Evolutionary conservation across 2,329 filamentous ascomycete genomes (phyloP), one percentile per base, ranked within the genome.

Genomic region (Diaporthe ampelina): DNA sequence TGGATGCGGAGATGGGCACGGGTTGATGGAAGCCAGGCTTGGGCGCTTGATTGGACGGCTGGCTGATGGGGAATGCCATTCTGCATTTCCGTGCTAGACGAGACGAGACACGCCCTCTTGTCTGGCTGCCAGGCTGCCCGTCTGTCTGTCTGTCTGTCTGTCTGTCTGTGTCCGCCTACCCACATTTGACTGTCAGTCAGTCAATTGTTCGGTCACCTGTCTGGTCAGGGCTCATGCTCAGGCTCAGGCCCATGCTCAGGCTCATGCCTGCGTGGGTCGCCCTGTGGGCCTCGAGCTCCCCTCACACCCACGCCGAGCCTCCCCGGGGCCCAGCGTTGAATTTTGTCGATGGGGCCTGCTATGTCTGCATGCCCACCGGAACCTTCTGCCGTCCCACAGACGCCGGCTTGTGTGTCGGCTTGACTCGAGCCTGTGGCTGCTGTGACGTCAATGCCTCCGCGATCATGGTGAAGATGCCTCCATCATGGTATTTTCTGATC

Each of bases 61-160:
- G 29, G 45, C n/a, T 13, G 63, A 52, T 45, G 45, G 63, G 63
- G 63, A 52, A 67, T 37, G 29, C 45, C 63, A 52, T 67, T 67
- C 32, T 67, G 63, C 63, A 67, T 52, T 67, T 67, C 63, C 63
- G 58, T 61, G 58, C 58, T 37, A 61, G n/a, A 59, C 35, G 21
- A 15, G 56, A 37, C 32, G 26, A 56, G 45, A n/a, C 45, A 48
- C 9, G 45, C 1, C 45, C 45, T 56, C 52, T 11, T 26, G 24
- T 29, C 37, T 29, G 37, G 5, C 32, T 4, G 15, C 45, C 40
- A 15, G 40, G 40, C 58, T 63, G 37, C 4, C n/a, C 11, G 11
- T 26, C 58, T 19, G 37, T 19, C 17, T 45, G 43, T 21, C 43
- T 21, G 45, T 48, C 45, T 45, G 37, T 21, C 7, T 48, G 19